Conservation (phyloP, 148 eudicot species). For the Tetragonia tetragonoides region DNA sequence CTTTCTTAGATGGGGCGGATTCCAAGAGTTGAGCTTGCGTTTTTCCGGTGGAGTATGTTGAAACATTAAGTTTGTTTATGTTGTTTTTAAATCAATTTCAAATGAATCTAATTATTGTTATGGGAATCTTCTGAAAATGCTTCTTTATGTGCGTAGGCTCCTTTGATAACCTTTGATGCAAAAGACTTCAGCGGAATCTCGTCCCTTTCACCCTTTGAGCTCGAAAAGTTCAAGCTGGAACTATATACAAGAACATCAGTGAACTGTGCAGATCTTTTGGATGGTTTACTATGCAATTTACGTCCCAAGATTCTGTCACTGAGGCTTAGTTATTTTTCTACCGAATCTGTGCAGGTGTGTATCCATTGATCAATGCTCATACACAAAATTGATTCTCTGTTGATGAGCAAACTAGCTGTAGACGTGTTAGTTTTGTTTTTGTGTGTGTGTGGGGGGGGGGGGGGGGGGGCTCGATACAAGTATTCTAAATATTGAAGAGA, state of each 20-base stretch:
- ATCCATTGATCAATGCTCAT: not conserved
- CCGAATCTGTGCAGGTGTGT: not conserved
- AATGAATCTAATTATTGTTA: not conserved
- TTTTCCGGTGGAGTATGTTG: not conserved
- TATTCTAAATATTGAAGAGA: no score
- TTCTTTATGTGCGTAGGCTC: not conserved
- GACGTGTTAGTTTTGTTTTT: not conserved
- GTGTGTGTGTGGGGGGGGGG: not conserved
- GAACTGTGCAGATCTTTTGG: not conserved
- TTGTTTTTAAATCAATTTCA: not conserved
- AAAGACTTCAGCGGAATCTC: not conserved
- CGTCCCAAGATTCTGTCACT: not conserved
- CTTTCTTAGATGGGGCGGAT: not conserved
- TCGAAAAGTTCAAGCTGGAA: not conserved
- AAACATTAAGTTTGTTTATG: not conserved
- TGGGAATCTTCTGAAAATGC: not conserved
- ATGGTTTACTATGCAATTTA: not conserved
- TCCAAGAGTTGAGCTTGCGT: not conserved
- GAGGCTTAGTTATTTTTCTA: not conserved
- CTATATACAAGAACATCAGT: not conserved
- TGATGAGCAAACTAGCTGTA: not conserved
- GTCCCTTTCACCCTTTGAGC: not conserved
- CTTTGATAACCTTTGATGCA: not conserved
- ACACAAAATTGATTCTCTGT: not conserved
- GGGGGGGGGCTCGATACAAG: no score